These are phyloP conservation scores for Aegilops speltoides DNA, from an alignment of 176 grass and related monocot genomes.

Conservation along the genomic window DNA sequence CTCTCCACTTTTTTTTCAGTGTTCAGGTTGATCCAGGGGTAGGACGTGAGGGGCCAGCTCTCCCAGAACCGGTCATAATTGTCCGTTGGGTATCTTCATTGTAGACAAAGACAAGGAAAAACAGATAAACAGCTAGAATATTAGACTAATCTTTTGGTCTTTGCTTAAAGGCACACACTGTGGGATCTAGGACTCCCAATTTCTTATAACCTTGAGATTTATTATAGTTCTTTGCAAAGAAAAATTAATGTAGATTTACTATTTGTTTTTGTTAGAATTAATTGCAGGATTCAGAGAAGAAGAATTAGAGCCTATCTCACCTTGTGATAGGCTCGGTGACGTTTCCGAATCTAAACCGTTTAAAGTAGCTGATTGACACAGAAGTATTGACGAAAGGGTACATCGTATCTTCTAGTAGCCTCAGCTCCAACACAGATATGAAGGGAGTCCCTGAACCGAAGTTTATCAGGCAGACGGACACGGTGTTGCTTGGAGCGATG, in stretches of 20 bases:
- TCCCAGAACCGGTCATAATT: background rate
- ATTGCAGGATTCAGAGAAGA: too few relatives aligned
- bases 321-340: accelerated
- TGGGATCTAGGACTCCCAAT: too few relatives aligned
- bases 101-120: background rate
- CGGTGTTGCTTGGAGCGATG: background rate
- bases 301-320: background rate
- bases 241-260: too few relatives aligned
- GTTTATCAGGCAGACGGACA: slow-evolving; percentile 11
- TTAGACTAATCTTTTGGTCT: background rate
- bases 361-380: background rate
- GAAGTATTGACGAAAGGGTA: background rate
- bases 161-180: too few relatives aligned
- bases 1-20: background rate
- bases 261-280: too few relatives aligned
- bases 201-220: too few relatives aligned
- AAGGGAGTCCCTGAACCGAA: background rate
- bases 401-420: background rate
- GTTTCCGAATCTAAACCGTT: background rate
- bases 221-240: too few relatives aligned
- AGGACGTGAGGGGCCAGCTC: accelerated
- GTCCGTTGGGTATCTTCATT: background rate
- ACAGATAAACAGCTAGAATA: background rate
- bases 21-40: background rate
- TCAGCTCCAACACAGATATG: slow-evolving; percentile 6